These are phyloP conservation scores for Saccharomycopsis lassenensis DNA, from an alignment of 805 yeast genomes.

Conservation along the genomic window DNA sequence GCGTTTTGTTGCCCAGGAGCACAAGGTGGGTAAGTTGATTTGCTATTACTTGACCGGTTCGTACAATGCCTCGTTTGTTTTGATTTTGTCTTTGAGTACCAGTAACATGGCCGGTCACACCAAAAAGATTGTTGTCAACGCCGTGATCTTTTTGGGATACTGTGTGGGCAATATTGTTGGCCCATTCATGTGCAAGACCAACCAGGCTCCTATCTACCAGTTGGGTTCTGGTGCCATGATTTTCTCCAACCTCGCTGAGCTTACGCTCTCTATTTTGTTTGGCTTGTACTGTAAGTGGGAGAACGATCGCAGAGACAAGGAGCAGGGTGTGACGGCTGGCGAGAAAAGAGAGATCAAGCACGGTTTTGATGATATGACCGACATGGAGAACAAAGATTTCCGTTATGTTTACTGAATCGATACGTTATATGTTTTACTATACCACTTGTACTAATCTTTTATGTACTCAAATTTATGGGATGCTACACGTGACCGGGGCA, in stretches of 20 bases:
- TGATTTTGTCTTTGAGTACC: conserved; percentile 29
- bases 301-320: conserved; percentile 38
- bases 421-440: no score
- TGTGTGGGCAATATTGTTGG: conserved; percentile 47
- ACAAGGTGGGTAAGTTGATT: conserved; percentile 18
- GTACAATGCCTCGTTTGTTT: conserved; percentile 28
- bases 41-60: conserved; percentile 24
- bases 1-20: conserved; percentile 31
- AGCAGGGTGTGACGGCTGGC: conserved; percentile 24
- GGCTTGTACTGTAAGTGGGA: conserved; percentile 29
- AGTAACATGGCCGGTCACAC: conserved; percentile 48
- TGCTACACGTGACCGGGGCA: no score
- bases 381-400: conserved; percentile 44
- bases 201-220: conserved; percentile 34
- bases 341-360: conserved; percentile 24
- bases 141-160: conserved; percentile 49
- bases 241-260: conserved; percentile 11
- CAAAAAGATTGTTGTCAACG: conserved; percentile 41
- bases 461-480: no score
- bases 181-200: conserved; percentile 37
- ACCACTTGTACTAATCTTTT: no score
- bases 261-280: conserved; percentile 4
- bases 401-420: conserved; percentile 36
- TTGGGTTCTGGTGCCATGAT: conserved; percentile 33
- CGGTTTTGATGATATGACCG: conserved; percentile 48